Base-by-base conservation (phyloP, 2,329 filamentous ascomycete species). In the Colletotrichum limetticola region DNA sequence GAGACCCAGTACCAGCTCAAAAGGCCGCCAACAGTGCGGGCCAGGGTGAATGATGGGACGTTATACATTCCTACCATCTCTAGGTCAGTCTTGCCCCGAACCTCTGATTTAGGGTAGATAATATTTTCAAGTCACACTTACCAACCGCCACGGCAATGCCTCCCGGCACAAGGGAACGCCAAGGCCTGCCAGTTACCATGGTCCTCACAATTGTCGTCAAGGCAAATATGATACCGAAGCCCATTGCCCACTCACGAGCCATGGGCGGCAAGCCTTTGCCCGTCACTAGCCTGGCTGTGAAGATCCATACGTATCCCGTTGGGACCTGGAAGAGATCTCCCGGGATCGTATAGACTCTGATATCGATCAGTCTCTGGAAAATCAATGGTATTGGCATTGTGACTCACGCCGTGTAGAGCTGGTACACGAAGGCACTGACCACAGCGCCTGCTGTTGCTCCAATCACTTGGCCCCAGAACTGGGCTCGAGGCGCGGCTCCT, bases 391-490 rank as follows among this genome's bases (percentile, higher is more conserved):
- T 16, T 12, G 22, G 12, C 12, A 19, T 46, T 3, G 30, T 28
- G 11, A 80, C 85, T 76, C 74, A 88, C 86, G 83, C 79, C 2
- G 95, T 96, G 79, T 99, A 99, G 16, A 98, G 86, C 71, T 92
- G 92, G 82, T 99, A 99, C 3, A 98, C 93, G 3, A 93, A 89
- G 0, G 96, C 95, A 72, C 93, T 96, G 6, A 97, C 89, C 12
- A 98, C 88, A 1, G 97, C 95, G 1, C 97, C 97, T 2, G 94
- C 91, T 0, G 94, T 92, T 46, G 93, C 94, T 5, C 97, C 97
- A 66, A 99, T 95, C 24, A 98, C 90, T 80, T 99, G 97, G 1
- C 97, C 97, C 88, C 94, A 98, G 81, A 99, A 99, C 79, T 99
- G 97, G 0, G 97, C 97, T 77, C 94, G 97, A 0, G 97, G 97